phyloP scores from a whole-genome alignment of 2,329 filamentous ascomycete genomes.

The Setomelanomma holmii region DNA sequence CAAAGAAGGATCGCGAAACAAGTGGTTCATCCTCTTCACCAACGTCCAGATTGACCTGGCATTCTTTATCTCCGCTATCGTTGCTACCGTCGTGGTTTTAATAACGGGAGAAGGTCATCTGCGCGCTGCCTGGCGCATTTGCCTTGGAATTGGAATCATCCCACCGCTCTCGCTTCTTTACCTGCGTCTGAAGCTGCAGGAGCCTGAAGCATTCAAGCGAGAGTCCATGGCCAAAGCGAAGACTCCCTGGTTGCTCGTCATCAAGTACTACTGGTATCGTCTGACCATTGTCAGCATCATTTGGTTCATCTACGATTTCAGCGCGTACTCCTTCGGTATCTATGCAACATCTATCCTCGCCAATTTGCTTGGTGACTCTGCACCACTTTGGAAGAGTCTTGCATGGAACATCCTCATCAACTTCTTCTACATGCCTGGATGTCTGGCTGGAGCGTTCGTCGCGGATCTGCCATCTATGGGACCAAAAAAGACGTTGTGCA shows the following conservation, averaged over 20 bases:
- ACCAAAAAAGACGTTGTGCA: slow-evolving; percentile 74
- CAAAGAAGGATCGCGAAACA: slow-evolving; percentile 79
- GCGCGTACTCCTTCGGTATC: slow-evolving; percentile 82
- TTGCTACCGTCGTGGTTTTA: slow-evolving; percentile 71
- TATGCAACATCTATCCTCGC: slow-evolving; percentile 79
- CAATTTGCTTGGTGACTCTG: slow-evolving; percentile 65
- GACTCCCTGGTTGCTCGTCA: slow-evolving; percentile 52
- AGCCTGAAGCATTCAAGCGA: slow-evolving; percentile 61
- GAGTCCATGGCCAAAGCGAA: slow-evolving; percentile 56
- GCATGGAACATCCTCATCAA: slow-evolving; percentile 92
- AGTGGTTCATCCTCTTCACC: slow-evolving; percentile 83
- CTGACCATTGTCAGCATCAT: slow-evolving; percentile 62
- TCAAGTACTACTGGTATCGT: slow-evolving; percentile 63
- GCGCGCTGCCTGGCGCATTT: slow-evolving; percentile 80
- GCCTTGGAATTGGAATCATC: slow-evolving; percentile 64
- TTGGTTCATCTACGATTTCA: slow-evolving; percentile 72
- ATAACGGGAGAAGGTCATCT: slow-evolving; percentile 65
- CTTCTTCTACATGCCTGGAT: slow-evolving; percentile 86
- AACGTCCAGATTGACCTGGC: slow-evolving; percentile 87
- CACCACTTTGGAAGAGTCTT: slow-evolving; percentile 77
- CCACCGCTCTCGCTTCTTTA: slow-evolving; percentile 63
- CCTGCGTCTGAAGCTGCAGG: slow-evolving; percentile 62
- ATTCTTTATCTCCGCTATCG: slow-evolving; percentile 80
- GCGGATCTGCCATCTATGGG: slow-evolving; percentile 74
- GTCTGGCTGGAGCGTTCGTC: slow-evolving; percentile 76